Percentiles rank a stretch among this genome's conserved stretches.
Conservation (phyloP, 2,329 filamentous ascomycete species). For the Calonectria crousiana region DNA sequence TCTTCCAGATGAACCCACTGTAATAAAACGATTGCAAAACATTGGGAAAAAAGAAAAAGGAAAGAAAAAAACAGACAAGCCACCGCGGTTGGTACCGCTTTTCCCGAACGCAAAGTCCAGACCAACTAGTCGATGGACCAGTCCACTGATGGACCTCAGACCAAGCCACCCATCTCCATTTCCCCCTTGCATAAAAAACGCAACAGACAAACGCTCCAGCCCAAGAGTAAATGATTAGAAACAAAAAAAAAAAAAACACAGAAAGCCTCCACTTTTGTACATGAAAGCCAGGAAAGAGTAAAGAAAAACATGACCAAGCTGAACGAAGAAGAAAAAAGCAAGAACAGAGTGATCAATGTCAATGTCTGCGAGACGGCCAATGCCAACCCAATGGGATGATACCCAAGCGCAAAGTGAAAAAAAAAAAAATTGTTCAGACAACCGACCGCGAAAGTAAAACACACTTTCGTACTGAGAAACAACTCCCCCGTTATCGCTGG, state of each 20-base stretch:
- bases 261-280: constrained; percentile 28
- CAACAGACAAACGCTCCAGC: constrained; percentile 29
- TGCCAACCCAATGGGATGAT: constrained; percentile 25
- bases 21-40: constrained; percentile 4
- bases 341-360: constrained; percentile 35
- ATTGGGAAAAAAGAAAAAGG: background rate
- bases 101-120: constrained; percentile 30
- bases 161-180: constrained; percentile 28
- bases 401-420: constrained; percentile 28
- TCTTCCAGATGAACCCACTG: constrained; percentile 4
- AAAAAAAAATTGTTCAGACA: constrained; percentile 36
- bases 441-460: constrained; percentile 35
- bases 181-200: constrained; percentile 34
- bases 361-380: constrained; percentile 27
- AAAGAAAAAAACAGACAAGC: constrained; percentile 27
- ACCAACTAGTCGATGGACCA: constrained; percentile 29
- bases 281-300: constrained; percentile 3
- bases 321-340: constrained; percentile 7
- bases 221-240: constrained; percentile 35
- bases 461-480: constrained; percentile 23
- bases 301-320: background rate
- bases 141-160: constrained; percentile 29
- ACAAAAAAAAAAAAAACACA: constrained; percentile 16
- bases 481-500: constrained; percentile 23
- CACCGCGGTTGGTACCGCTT: constrained; percentile 30